Conservation (phyloP, 2,329 filamentous ascomycete species). For the Trichoderma hamatum region DNA sequence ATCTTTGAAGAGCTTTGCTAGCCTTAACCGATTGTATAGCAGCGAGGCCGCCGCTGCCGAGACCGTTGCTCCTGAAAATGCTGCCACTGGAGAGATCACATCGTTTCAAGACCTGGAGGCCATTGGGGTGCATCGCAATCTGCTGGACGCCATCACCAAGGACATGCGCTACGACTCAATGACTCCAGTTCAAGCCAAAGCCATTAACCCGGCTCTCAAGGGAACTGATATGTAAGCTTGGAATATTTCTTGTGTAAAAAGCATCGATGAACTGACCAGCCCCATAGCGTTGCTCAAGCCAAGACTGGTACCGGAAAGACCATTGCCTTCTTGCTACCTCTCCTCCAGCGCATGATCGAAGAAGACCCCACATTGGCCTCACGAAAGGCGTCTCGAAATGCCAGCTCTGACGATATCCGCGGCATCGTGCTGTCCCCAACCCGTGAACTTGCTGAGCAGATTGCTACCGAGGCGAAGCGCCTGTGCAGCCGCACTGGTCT, state of each 20-base stretch:
- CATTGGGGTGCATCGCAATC: constrained; percentile 60
- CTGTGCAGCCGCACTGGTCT: constrained; percentile 68
- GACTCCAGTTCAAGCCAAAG: constrained; percentile 89
- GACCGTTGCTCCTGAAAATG: constrained; percentile 22
- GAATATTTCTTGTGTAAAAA: background rate
- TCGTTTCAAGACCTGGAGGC: constrained; percentile 50
- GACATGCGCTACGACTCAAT: constrained; percentile 79
- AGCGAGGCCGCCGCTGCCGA: constrained; percentile 42
- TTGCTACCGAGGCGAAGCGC: constrained; percentile 75
- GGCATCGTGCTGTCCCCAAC: constrained; percentile 78
- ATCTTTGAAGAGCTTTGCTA: constrained; percentile 33
- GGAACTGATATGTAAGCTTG: constrained; percentile 77
- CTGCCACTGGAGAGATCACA: constrained; percentile 35
- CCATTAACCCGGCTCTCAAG: constrained; percentile 77
- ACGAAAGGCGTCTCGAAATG: constrained; percentile 40
- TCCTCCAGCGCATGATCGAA: constrained; percentile 76
- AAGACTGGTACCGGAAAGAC: constrained; percentile 98
- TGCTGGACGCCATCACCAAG: constrained; percentile 69
- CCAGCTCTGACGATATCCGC: constrained; percentile 62
- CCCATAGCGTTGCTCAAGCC: constrained; percentile 78
- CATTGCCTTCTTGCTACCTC: constrained; percentile 84
- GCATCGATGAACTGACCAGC: constrained; percentile 28
- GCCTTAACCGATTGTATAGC: constrained; percentile 44
- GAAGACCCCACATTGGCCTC: constrained; percentile 64
- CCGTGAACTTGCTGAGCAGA: constrained; percentile 79